phyloP scores from a whole-genome alignment of 2,329 filamentous ascomycete species.

The Pyricularia sp. region DNA sequence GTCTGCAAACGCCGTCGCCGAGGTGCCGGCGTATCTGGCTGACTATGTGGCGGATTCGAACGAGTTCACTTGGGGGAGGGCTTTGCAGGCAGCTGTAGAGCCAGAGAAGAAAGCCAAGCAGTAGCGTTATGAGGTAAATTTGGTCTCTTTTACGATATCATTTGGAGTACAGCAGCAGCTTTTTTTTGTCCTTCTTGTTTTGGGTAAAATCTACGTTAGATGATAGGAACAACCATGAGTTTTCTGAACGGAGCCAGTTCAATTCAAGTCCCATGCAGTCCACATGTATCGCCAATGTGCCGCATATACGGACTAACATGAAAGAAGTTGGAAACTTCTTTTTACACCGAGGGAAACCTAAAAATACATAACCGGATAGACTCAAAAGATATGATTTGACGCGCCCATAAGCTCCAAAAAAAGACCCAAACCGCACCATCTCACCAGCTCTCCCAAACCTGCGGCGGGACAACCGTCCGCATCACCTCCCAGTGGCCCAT shows the following conservation, averaged over 20 bases:
- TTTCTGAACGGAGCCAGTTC: neutral
- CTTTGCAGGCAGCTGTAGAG: slow-evolving; percentile 12
- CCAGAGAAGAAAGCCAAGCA: slow-evolving; percentile 6
- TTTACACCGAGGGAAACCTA: neutral
- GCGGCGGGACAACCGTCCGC: slow-evolving; percentile 64
- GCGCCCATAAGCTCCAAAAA: neutral
- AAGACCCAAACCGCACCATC: neutral
- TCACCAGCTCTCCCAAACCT: slow-evolving; percentile 83
- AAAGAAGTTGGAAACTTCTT: neutral
- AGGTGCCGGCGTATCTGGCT: slow-evolving; percentile 49
- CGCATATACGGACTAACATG: neutral
- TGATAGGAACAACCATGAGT: neutral
- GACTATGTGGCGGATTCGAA: slow-evolving; percentile 28
- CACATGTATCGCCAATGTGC: neutral
- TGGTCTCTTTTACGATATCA: neutral
- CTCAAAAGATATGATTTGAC: neutral
- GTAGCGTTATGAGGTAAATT: neutral
- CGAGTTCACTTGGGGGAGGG: slow-evolving; percentile 9
- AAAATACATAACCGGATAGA: neutral
- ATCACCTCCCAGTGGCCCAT: slow-evolving; percentile 86
- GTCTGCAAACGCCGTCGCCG: slow-evolving; percentile 41
- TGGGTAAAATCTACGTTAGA: neutral
- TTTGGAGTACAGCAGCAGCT: neutral
- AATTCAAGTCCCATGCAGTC: neutral
- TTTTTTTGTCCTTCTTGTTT: neutral